phyloP scores from a whole-genome alignment of 2,329 filamentous ascomycete species.

The Fusarium nelsonii region DNA sequence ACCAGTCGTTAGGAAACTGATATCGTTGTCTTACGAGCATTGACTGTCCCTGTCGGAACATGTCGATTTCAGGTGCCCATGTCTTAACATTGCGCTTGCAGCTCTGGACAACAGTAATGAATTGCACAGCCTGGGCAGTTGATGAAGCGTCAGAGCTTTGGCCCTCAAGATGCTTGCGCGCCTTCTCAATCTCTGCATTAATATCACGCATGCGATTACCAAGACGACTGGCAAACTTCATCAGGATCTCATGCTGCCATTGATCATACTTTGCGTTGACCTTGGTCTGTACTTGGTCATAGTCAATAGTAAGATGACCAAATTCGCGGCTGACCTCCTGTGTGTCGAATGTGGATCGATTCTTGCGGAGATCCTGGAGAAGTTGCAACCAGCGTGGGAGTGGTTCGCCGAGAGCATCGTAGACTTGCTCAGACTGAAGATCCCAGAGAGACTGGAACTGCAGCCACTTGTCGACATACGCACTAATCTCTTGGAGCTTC shows the following conservation, averaged over 20 bases:
- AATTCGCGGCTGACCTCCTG: constrained; percentile 94
- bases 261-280: constrained; percentile 99
- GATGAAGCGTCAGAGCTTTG: constrained; percentile 94
- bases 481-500: constrained; percentile 82
- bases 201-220: constrained; percentile 93
- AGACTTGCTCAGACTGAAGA: constrained; percentile 94
- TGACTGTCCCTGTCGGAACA: constrained; percentile 95
- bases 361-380: constrained; percentile 96
- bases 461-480: constrained; percentile 97
- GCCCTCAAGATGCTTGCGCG: constrained; percentile 88
- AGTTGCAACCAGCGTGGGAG: constrained; percentile 93
- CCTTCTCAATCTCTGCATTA: constrained; percentile 90
- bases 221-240: constrained; percentile 91
- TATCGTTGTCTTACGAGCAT: constrained; percentile 92
- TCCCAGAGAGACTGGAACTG: constrained; percentile 99
- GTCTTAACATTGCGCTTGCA: constrained; percentile 93
- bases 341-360: constrained; percentile 95
- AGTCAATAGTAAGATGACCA: constrained; percentile 94
- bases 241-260: constrained; percentile 97
- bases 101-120: constrained; percentile 97
- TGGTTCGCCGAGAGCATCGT: constrained; percentile 90
- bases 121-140: constrained; percentile 95
- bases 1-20: constrained; percentile 93
- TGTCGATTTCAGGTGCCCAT: constrained; percentile 96
- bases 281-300: constrained; percentile 98